phyloP scores from a whole-genome alignment of 2,329 filamentous ascomycete species.

The Aspergillus chevalieri region DNA sequence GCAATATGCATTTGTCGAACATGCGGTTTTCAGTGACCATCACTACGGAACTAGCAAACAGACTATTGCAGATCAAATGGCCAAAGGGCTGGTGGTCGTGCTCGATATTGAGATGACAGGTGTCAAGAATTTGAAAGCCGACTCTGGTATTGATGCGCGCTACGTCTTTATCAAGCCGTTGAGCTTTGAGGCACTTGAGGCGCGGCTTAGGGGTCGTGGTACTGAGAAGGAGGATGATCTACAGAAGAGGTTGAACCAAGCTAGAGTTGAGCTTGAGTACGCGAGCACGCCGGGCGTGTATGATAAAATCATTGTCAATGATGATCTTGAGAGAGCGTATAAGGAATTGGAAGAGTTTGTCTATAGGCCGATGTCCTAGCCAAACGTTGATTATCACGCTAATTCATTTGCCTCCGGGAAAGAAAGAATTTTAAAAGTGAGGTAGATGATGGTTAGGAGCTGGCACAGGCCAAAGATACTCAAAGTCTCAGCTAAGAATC shows the following conservation, averaged over 20 bases:
- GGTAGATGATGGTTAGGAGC: too few relatives aligned
- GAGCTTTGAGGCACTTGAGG: conserved; percentile 62
- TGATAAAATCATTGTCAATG: conserved; percentile 57
- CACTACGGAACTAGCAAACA: conserved; percentile 70
- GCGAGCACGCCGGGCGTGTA: conserved; percentile 57
- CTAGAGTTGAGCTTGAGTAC: conserved; percentile 63
- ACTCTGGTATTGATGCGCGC: conserved; percentile 57
- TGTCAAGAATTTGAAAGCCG: conserved; percentile 77
- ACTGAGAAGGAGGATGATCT: conserved; percentile 66
- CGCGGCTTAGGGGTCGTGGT: conserved; percentile 61
- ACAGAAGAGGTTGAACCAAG: conserved; percentile 60
- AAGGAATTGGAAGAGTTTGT: conserved; percentile 41
- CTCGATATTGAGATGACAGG: conserved; percentile 89
- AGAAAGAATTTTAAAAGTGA: too few relatives aligned
- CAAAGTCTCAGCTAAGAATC: too few relatives aligned
- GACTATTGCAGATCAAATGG: conserved; percentile 12
- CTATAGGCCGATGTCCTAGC: conserved; percentile 1
- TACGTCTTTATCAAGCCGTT: conserved; percentile 79
- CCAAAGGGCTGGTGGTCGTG: conserved; percentile 55
- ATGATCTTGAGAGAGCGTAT: conserved; percentile 50
- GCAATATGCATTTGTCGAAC: conserved; percentile 68
- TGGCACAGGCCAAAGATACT: too few relatives aligned
- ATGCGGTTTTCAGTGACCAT: conserved; percentile 73
- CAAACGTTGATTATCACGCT: too few relatives aligned
- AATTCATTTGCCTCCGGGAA: too few relatives aligned